Conservation (phyloP, 129 eudicot genomes). For the Flaveria robusta region DNA sequence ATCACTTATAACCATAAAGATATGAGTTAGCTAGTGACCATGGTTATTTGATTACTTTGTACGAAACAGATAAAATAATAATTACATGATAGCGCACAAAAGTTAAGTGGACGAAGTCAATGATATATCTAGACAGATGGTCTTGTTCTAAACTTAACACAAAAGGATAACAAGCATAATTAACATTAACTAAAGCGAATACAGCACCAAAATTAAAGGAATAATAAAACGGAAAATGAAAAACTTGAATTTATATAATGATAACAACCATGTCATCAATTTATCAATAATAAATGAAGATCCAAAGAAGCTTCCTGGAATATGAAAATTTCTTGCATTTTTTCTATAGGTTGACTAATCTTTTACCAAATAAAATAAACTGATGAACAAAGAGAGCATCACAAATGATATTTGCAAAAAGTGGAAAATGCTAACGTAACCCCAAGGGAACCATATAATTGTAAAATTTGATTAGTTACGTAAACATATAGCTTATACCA, state of each 20-base stretch:
- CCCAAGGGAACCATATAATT: background rate
- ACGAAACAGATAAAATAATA: background rate
- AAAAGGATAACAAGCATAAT: background rate
- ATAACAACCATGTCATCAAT: background rate
- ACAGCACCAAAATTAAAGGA: background rate
- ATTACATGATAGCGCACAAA: conserved; percentile 4
- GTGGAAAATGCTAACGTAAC: background rate
- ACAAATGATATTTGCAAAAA: conserved; percentile 1
- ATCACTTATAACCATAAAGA: background rate
- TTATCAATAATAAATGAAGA: background rate
- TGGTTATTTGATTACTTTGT: background rate
- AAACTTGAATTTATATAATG: background rate
- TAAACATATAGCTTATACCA: background rate
- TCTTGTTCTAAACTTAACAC: conserved; percentile 7
- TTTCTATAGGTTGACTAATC: background rate
- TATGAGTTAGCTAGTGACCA: background rate
- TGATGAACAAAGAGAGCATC: background rate
- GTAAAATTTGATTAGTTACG: conserved; percentile 1
- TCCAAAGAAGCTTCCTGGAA: conserved; percentile 10
- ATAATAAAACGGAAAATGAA: background rate
- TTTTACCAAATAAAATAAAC: background rate
- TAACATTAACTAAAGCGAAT: background rate
- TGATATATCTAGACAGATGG: background rate
- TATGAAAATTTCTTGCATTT: conserved; percentile 5
- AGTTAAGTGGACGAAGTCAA: background rate